Evolutionary conservation across 2,329 filamentous ascomycete genomes (phyloP), one percentile per base, ranked within the genome.

Genomic region (Penicillium decumbens): DNA sequence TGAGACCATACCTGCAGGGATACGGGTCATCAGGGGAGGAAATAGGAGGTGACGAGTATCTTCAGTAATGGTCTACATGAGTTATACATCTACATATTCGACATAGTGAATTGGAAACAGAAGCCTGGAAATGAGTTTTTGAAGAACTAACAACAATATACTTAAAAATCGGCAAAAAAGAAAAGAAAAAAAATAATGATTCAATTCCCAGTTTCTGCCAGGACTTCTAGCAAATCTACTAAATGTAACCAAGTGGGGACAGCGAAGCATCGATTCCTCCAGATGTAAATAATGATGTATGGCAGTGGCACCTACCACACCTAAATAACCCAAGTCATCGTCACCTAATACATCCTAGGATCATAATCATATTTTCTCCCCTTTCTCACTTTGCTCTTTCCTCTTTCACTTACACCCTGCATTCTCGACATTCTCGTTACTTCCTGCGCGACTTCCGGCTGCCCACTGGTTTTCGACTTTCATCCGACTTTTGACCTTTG

Each of bases 261-360:
- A 50, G 3, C 3, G 30, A 7, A 24, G 24, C 4, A 12, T 35
- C 41, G 28, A 33, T 30, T 6, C 15, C 12, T n/a, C 27, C 23
- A 27, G 9, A 56, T 46, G 48, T 50, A 54, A 60, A 55, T 55
- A 56, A 57, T 50, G 45, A 58, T 58, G 53, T 54, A 56, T 45
- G 45, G 41, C 43, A 50, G 56, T 57, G 43, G 59, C 59, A 61
- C 59, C 59, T 61, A 61, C 59, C 59, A 61, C 59, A 61, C 58
- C 57, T 61, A 61, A 61, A 55, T 58, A 50, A 48, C 49, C 40
- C 46, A 40, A 37, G 38, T 42, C 24, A 41, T 45, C 45, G 18
- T 37, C 15, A 20, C 33, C 28, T 45, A 13, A 42, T 33, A 28
- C 44, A 25, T 28, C 32, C 43, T 49, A 37, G 27, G 27, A 30